Base-by-base conservation (phyloP, 345 rosid species). In the Microthlaspi erraticum region DNA sequence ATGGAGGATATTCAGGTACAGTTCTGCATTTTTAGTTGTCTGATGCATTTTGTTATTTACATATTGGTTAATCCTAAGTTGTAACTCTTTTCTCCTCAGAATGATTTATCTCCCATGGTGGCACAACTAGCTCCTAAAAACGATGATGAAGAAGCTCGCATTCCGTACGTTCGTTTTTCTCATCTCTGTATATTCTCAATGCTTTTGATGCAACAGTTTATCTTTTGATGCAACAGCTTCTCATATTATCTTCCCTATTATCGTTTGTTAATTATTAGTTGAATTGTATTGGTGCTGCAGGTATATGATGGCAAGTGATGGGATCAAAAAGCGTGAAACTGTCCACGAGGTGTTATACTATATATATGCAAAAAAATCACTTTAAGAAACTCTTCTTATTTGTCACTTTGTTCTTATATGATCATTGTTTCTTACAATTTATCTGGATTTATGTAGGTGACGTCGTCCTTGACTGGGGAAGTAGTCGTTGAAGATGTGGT, bases 261-360 rank as follows among this genome's bases (percentile, higher is more conserved):
- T 43, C 45, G 29, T 5, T n/a, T 33, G 38, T 51, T 53, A 2
- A 32, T 19, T 39, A 13, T 16, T 7, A 31, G n/a, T 5, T 77
- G 10, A n/a, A 66, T 12, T 60, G 41, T 20, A 55, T 61, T 49
- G 36, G 41, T 73, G 71, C 20, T 73, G 56, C 88, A 92, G 97
- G 72, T 93, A 86, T 81, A 81, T 93, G 97, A 87, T 86, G 88
- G 94, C 92, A 7, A 72, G 89, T 81, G 98, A 93, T 82, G 93
- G 97, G 38, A 80, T 93, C 51, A 84, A 87, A 77, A 82, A 74
- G 77, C 84, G 84, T 66, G 66, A 57, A 57, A 66, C 70, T 46
- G 77, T 91, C 64, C 84, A 87, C 19, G 80, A 88, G 96, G 97
- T 92, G 56, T 46, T 19, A 14, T 26, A 36, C 39, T 68, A 7